Evolutionary conservation across 1,139 yeast genomes (phyloP).

Genomic region (Taphrina sp.): DNA sequence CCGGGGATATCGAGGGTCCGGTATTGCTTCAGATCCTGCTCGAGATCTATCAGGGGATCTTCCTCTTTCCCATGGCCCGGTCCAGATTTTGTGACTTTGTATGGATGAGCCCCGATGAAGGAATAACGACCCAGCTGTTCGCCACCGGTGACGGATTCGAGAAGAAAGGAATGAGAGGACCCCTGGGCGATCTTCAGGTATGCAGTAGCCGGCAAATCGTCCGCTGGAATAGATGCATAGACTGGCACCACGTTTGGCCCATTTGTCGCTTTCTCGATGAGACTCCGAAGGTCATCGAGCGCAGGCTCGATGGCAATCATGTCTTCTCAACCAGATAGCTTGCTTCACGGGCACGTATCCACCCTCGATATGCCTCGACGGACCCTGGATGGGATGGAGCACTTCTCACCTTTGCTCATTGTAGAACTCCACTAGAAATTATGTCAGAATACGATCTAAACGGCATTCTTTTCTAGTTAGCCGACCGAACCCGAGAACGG

Average conservation of each 20-base stretch:
- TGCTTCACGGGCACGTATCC: too few relatives aligned
- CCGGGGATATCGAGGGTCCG: constrained; percentile 76
- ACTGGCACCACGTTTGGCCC: constrained; percentile 70
- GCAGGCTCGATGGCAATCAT: constrained; percentile 56
- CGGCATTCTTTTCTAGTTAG: too few relatives aligned
- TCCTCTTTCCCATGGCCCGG: constrained; percentile 54
- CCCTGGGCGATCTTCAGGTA: constrained; percentile 63
- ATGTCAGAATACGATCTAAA: too few relatives aligned
- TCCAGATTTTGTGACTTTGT: constrained; percentile 79
- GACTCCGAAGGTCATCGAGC: constrained; percentile 51
- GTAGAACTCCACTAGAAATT: not conserved
- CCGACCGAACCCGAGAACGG: too few relatives aligned
- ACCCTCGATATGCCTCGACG: too few relatives aligned
- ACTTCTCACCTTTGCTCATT: too few relatives aligned
- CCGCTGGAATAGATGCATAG: constrained; percentile 68
- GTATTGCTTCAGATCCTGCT: constrained; percentile 63
- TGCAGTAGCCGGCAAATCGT: constrained; percentile 82
- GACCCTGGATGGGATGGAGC: too few relatives aligned
- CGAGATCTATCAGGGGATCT: constrained; percentile 77
- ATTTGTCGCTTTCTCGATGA: constrained; percentile 44
- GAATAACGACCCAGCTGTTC: constrained; percentile 87
- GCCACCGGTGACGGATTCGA: constrained; percentile 86
- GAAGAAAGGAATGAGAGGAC: constrained; percentile 68
- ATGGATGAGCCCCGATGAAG: constrained; percentile 82
- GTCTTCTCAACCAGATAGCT: too few relatives aligned